Base-by-base conservation (phyloP, 805 yeast genomes). In the Yamadazyma akitaensis region DNA sequence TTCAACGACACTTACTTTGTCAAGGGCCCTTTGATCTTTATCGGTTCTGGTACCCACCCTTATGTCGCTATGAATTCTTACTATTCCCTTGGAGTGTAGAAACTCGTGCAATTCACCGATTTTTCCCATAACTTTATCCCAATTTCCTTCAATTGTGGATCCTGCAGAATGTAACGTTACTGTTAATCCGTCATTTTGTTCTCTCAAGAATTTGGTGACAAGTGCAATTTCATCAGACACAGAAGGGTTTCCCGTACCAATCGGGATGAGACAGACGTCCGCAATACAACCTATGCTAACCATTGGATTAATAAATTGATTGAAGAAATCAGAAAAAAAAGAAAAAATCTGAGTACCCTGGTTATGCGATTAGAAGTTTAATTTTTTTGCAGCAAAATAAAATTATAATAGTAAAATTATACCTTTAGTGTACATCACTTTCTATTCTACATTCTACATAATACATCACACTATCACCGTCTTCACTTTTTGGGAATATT, bases 81-180 rank as follows among this genome's bases (percentile, higher is more conserved):
- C 75, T 11, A 86, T 80, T 1, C 95, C 96, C 53, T 77, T 71
- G 8, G 55, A 53, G 58, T 89, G 97, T 44, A 87, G 76, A 38
- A 71, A 70, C 58, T 84, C 82, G 59, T 89, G 97, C 56, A 88
- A 68, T 54, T 79, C 77, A 7, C 96, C 96, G 56, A 89, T 84
- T 44, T 88, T 66, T 30, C 74, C 79, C 81, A 82, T 84, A 1
- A 90, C 96, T 46, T 85, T 90, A 57, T 82, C 81, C 96, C 96
- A 90, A n/a, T 89, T 90, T 1, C 97, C 97, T 57, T 86, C 85
- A 55, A 85, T 82, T 1, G 96, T 88, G 6, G 96, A 89, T 2
- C 97, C 97, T 2, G 97, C 97, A 55, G 95, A 85, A 65, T 89
- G 97, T 49, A 89, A 69, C 1, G 87, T 81, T 51, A 84, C 81